Evolutionary conservation across 2,329 filamentous ascomycete species (phyloP), one percentile per base, ranked within the genome.

Genomic region (Apiospora pterosperma): DNA sequence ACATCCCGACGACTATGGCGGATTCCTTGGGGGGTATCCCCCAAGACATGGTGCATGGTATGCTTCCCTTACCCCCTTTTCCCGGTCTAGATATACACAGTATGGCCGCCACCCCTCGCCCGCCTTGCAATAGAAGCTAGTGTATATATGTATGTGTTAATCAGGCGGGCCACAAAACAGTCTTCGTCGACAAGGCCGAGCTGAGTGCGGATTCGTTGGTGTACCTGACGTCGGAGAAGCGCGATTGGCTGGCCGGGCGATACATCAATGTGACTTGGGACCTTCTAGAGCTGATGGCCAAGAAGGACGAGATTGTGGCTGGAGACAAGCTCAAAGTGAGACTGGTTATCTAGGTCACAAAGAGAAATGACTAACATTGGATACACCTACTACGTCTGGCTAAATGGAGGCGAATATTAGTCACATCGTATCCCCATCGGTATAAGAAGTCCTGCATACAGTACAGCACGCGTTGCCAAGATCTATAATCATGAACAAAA

Each of bases 231-330:
- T 67, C 64, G 3, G 64, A 74, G 63, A 73, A 68, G 58, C 67
- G 72, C 44, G 70, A 72, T 8, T 76, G 75, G 74, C 68, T 76
- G 10, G 70, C 66, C 19, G 74, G 78, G 62, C 74, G 77, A 31
- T 79, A 80, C 67, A 69, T 79, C 36, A 76, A 75, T 62, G 74
- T 76, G 62, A 73, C 72, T 5, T 80, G 78, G 77, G 75, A 78
- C 65, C 68, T 80, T 6, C 77, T 77, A 1, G 72, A 77, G 67
- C 68, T 75, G 4, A 67, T 75, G 70, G 64, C 21, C 2, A 72
- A 71, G 66, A 64, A 69, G 55, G 70, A 73, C 8, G 71, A 74
- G 36, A 74, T 74, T 25, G 67, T 74, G 0, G 65, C 70, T 36
- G 70, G 67, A 1, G 69, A 72, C 34, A 73, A 74, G 61, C 41